Percentiles rank a stretch among this genome's conserved stretches.
These are phyloP conservation scores for Nicotiana obtusifolia DNA, from an alignment of 257 asterid species.

Conservation along the genomic window DNA sequence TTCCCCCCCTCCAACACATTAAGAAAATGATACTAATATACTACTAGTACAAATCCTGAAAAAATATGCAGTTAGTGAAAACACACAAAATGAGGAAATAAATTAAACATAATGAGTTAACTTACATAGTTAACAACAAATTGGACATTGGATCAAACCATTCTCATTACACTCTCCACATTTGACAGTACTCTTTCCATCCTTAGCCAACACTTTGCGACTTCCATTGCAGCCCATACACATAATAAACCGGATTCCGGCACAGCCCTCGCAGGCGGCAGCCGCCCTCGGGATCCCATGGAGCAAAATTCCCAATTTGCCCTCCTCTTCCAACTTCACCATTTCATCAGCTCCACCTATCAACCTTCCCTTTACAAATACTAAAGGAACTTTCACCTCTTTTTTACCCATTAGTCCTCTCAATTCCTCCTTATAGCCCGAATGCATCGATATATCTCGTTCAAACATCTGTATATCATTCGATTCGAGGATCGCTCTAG, in stretches of 20 bases:
- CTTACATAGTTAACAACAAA: constrained; percentile 36
- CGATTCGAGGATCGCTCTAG: constrained; percentile 58
- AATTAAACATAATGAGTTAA: background rate
- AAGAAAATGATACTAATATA: background rate
- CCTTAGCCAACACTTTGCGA: constrained; percentile 57
- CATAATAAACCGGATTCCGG: constrained; percentile 70
- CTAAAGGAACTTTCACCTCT: constrained; percentile 64
- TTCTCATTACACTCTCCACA: constrained; percentile 87
- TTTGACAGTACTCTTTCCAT: constrained; percentile 53
- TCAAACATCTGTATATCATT: constrained; percentile 44
- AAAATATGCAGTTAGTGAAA: background rate
- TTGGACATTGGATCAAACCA: constrained; percentile 82
- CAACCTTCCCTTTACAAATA: constrained; percentile 80
- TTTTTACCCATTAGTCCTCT: constrained; percentile 51
- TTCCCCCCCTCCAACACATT: background rate
- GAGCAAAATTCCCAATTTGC: constrained; percentile 48
- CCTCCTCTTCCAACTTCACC: constrained; percentile 79
- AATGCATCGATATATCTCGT: constrained; percentile 78
- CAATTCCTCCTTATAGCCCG: constrained; percentile 70
- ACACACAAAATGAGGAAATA: background rate
- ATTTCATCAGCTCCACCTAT: constrained; percentile 89
- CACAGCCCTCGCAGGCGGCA: constrained; percentile 51
- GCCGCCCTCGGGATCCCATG: constrained; percentile 55
- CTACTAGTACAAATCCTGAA: background rate
- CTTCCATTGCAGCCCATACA: constrained; percentile 78